Conservation (phyloP, 2,329 filamentous ascomycete genomes). For the Hymenotorrendiella dingleyae region DNA sequence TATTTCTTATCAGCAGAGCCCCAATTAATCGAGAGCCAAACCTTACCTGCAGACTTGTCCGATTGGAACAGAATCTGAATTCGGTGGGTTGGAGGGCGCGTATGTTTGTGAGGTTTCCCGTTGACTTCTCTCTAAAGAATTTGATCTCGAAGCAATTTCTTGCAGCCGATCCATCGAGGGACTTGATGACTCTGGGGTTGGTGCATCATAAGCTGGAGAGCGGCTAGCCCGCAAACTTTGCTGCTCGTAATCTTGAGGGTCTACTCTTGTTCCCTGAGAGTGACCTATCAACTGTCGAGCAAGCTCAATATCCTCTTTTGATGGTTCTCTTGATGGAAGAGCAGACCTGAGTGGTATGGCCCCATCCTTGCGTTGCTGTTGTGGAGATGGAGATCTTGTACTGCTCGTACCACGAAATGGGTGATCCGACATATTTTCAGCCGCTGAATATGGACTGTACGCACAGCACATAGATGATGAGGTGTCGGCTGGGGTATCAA, state of each 20-base stretch:
- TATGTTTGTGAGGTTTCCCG: conserved; percentile 18
- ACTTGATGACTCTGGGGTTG: conserved; percentile 14
- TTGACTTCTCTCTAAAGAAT: conserved; percentile 16
- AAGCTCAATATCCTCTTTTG: conserved; percentile 24
- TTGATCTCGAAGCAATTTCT: conserved; percentile 15
- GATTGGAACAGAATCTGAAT: conserved; percentile 32
- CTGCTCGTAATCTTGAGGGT: conserved; percentile 7
- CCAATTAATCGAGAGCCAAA: background rate
- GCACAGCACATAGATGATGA: conserved; percentile 22
- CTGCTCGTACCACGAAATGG: conserved; percentile 19
- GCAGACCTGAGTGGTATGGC: conserved; percentile 16
- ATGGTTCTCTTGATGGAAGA: conserved; percentile 18
- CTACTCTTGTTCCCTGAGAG: conserved; percentile 13
- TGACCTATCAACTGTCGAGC: conserved; percentile 21
- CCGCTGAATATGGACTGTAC: conserved; percentile 17
- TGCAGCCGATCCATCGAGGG: conserved; percentile 11
- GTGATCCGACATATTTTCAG: conserved; percentile 28
- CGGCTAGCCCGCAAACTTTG: conserved; percentile 10
- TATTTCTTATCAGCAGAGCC: conserved; percentile 36
- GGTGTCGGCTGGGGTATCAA: background rate
- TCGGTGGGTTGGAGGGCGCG: conserved; percentile 1
- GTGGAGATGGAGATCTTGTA: conserved; percentile 15
- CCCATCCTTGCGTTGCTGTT: conserved; percentile 18
- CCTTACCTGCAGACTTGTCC: conserved; percentile 69
- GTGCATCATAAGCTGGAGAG: conserved; percentile 15